Base-by-base conservation (phyloP, 257 asterid species). In the Solanum chilense region DNA sequence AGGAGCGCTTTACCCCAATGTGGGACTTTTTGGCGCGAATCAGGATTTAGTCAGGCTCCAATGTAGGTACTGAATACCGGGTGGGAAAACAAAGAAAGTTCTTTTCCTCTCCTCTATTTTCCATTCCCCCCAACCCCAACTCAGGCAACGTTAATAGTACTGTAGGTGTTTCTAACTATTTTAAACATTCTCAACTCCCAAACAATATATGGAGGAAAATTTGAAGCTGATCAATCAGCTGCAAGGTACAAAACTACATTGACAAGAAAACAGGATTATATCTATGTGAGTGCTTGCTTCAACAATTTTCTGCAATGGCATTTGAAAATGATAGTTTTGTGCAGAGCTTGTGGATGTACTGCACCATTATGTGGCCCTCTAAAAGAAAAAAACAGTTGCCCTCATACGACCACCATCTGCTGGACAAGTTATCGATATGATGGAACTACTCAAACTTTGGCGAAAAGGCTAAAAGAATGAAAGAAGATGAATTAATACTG, bases 21-120 rank as follows among this genome's bases (percentile, higher is more conserved):
- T 0, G 0, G 4, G 4, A 52, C 62, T 16, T 52, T 2, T 10
- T 0, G 4, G 11, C 4, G 2, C 10, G 0, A 18, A 52, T 0
- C 0, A 11, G 0, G 3, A 52, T 52, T 18, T 52, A 52, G 11
- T 18, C n/a, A 10, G 4, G 0, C 62, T 52, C 10, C 1, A 16
- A 18, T 52, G n/a, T 52, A 3, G 3, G 35, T 33, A 33, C 35
- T 33, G 5, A 0, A 33, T 5, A 33, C 35, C 5, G 35, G 35
- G 35, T 33, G 35, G 5, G 5, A 33, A 33, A 33, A 33, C 35
- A 33, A 33, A 33, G 35, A 33, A 33, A 45, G 66, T 78, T 45
- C 39, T 25, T 45, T 9, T 45, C 41, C n/a, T 45, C 25, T 47
- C 84, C 62, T 3, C 83, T 7, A 14, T 3, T 78, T 47, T 45